phyloP scores from a whole-genome alignment of 371 early-diverging fungal species.

The Rhizopus arrhizus region DNA sequence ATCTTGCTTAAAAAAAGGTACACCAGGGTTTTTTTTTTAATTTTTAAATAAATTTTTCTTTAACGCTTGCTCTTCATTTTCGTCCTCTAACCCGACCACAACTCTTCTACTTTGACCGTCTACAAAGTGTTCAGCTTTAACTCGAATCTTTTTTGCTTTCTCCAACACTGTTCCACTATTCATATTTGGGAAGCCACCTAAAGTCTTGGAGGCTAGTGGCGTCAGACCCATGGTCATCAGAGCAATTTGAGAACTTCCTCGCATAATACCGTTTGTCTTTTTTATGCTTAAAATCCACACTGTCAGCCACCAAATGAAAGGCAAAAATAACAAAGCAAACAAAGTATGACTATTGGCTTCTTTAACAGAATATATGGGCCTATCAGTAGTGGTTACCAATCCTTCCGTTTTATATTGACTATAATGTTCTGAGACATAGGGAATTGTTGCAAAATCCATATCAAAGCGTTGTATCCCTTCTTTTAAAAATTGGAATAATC shows the following conservation, averaged over 20 bases:
- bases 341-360: background rate
- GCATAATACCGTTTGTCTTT: conserved; percentile 12
- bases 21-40: too few species aligned
- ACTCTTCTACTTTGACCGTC: background rate
- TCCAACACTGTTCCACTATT: conserved; percentile 10
- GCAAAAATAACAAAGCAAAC: conserved; percentile 12
- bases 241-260: conserved; percentile 23
- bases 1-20: too few species aligned
- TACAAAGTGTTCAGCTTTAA: conserved; percentile 3
- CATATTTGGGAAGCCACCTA: conserved; percentile 5
- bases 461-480: background rate
- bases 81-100: conserved; percentile 5
- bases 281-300: conserved; percentile 16
- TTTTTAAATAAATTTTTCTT: too few species aligned
- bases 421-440: background rate
- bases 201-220: conserved; percentile 8
- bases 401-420: conserved; percentile 4
- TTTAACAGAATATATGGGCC: conserved; percentile 1
- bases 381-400: background rate
- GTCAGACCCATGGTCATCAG: conserved; percentile 19
- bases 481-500: conserved; percentile 7
- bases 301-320: conserved; percentile 12
- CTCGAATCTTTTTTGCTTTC: conserved; percentile 7
- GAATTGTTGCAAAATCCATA: conserved; percentile 13
- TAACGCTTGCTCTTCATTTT: too few species aligned